Percentiles rank a stretch among this genome's conserved stretches.
phyloP scores from a whole-genome alignment of 2,329 filamentous ascomycete genomes.

The Aspergillus hortae region DNA sequence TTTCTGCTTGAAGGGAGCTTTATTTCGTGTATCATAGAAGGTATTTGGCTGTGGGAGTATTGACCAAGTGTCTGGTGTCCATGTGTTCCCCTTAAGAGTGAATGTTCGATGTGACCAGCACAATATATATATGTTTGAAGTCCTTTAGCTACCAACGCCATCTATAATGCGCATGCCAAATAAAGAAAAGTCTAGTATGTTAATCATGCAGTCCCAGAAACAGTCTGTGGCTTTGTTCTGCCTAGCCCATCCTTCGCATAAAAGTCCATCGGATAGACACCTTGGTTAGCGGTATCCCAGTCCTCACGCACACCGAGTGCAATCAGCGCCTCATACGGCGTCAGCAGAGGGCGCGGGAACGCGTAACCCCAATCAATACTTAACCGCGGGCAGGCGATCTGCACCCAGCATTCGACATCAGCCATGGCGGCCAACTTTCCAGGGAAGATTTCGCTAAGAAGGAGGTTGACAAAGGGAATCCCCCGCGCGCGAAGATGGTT shows the following conservation, averaged over 20 bases:
- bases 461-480: constrained; percentile 77
- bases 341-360: constrained; percentile 81
- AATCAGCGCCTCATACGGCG: constrained; percentile 91
- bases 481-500: constrained; percentile 65
- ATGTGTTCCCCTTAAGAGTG: no score
- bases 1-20: not conserved
- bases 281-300: constrained; percentile 60
- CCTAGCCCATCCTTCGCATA: constrained; percentile 90
- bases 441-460: constrained; percentile 94
- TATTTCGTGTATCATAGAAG: not conserved
- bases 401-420: constrained; percentile 97
- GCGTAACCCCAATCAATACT: constrained; percentile 99
- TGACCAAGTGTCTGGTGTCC: no score
- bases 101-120: not conserved
- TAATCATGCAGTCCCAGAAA: constrained; percentile 3
- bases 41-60: no score
- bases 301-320: constrained; percentile 76
- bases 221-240: constrained; percentile 51
- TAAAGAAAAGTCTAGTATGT: not conserved
- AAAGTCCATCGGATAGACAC: constrained; percentile 95
- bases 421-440: constrained; percentile 90
- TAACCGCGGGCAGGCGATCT: constrained; percentile 91
- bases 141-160: not conserved
- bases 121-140: not conserved
- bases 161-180: not conserved